Evolutionary conservation across 768 basidiomycete species (phyloP).

Genomic region (Lactarius trivialis): DNA sequence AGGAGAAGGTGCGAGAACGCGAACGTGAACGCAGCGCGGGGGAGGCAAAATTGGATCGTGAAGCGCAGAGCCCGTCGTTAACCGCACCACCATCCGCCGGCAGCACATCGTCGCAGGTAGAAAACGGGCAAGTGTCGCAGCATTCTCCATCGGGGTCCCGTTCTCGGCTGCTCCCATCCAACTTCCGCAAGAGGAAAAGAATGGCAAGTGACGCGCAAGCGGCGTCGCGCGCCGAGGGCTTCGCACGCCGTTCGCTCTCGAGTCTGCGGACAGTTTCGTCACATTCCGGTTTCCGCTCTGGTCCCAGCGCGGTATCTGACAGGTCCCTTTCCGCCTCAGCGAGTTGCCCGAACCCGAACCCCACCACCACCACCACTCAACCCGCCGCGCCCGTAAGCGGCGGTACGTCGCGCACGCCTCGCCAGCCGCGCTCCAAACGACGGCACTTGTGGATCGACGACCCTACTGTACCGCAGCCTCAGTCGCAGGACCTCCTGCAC

Average conservation of each 20-base stretch:
- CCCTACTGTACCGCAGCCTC: conserved; percentile 35
- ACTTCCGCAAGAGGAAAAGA: conserved; percentile 14
- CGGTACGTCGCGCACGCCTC: neutral
- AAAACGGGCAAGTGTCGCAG: neutral
- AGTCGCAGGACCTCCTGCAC: conserved; percentile 49
- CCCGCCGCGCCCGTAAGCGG: no score
- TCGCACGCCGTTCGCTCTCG: conserved; percentile 13
- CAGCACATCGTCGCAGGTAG: neutral
- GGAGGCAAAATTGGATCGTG: conserved; percentile 2
- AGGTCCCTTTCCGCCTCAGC: neutral
- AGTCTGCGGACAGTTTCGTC: conserved; percentile 15
- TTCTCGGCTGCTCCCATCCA: conserved; percentile 15
- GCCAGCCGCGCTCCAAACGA: conserved; percentile 3
- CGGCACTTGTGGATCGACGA: conserved; percentile 19
- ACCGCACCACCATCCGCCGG: neutral
- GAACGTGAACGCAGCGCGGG: conserved; percentile 14
- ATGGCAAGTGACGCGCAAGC: neutral
- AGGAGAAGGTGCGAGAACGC: conserved; percentile 28
- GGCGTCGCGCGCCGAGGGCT: neutral
- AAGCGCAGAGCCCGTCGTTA: neutral
- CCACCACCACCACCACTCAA: neutral
- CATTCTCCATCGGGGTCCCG: conserved; percentile 1
- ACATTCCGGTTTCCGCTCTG: neutral
- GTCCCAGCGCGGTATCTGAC: neutral
- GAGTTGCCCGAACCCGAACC: neutral